Conservation (phyloP, 345 rosid genomes). For the Citropsis articulata region DNA sequence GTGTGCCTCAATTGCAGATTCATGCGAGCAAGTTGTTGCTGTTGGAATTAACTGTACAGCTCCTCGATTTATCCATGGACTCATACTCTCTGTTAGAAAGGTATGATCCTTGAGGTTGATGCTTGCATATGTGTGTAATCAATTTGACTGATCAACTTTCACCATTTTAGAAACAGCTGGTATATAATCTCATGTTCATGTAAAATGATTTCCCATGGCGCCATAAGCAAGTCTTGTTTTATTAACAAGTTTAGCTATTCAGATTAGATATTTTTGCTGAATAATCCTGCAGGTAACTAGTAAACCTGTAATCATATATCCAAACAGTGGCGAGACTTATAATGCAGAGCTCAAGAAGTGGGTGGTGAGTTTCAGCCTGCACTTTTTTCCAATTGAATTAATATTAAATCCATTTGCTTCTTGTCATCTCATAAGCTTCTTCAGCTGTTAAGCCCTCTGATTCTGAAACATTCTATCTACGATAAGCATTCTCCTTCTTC, state of each 20-base stretch:
- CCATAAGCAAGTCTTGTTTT: too few species aligned
- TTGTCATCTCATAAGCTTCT: not conserved
- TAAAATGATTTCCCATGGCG: too few species aligned
- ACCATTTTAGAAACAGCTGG: not conserved
- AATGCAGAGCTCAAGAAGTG: constrained; percentile 60
- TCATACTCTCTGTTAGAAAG: constrained; percentile 48
- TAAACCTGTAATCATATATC: constrained; percentile 72
- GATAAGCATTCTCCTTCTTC: not conserved
- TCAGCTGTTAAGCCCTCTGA: not conserved
- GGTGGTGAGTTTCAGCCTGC: constrained; percentile 52
- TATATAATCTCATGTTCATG: too few species aligned
- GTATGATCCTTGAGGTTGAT: constrained; percentile 22
- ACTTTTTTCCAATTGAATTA: not conserved
- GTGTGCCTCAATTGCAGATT: constrained; percentile 68
- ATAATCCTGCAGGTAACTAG: constrained; percentile 50
- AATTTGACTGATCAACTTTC: not conserved
- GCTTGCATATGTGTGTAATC: too few species aligned
- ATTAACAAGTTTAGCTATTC: not conserved
- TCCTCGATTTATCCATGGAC: constrained; percentile 66
- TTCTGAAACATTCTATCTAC: not conserved
- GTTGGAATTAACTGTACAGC: constrained; percentile 87
- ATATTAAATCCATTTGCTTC: not conserved
- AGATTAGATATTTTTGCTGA: not conserved
- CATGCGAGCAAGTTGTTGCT: constrained; percentile 67
- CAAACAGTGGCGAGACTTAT: constrained; percentile 85